Evolutionary conservation across 805 yeast species (phyloP), one percentile per base, ranked within the genome.

Genomic region (Pichia pseudocactophila): DNA sequence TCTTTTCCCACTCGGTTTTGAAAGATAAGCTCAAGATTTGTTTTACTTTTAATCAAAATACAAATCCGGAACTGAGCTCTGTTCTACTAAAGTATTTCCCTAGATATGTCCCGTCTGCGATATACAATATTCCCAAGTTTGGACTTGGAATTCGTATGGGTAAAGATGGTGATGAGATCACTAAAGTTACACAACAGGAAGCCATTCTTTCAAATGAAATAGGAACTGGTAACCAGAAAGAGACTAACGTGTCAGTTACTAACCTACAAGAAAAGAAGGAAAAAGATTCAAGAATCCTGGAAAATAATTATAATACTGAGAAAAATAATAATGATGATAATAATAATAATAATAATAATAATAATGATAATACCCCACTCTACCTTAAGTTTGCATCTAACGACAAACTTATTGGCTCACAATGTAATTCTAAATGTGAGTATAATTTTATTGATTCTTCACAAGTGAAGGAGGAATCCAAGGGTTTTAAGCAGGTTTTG

Each of bases 1-100:
- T 47, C 6, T 55, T 58, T 31, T 42, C 34, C 11, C 51, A 52
- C 37, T 46, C 48, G 17, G 18, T 42, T 18, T 9, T 38, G 3
- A 18, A 39, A 9, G 39, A 40, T 7, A 22, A 34, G 20, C 38
- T 51, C 27, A 44, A 50, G 17, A 22, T 51, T 15, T 48, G 44
- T 26, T 39, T 51, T 19, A 40, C 45, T 3, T 16, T 44, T 12
- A 41, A 40, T 17, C 34, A 31, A 18, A 20, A 32, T 16, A 30
- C 41, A 5, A 17, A n/a, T 3, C 5, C 15, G 5, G 39, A 35
- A 12, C 18, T 45, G 5, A 30, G 22, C 10, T 26, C 25, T 2
- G 34, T 39, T 13, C 30, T 50, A 19, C 27, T 25, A 7, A 33
- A 41, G 9, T 34, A 39, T 25, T 51, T 48, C 35, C 55, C 52